Percentiles rank a stretch among this genome's conserved stretches.
Conservation (phyloP, 2,329 filamentous ascomycete species). For the Drechslera avenae region DNA sequence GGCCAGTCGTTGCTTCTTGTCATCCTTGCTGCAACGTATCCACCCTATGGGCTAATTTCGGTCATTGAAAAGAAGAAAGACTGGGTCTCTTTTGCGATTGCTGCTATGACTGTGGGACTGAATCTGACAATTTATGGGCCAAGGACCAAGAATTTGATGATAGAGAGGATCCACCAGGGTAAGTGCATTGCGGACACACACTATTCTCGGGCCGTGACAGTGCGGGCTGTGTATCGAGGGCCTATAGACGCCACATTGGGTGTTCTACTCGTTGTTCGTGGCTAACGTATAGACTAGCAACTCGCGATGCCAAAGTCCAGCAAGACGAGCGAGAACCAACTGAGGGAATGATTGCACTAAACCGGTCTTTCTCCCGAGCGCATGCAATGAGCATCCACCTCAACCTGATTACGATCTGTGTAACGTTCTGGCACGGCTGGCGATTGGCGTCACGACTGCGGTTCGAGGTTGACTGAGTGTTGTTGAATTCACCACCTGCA, state of each 20-base stretch:
- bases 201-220: neutral
- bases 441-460: conserved; percentile 1
- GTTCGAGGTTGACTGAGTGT: neutral
- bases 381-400: conserved; percentile 54
- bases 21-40: conserved; percentile 43
- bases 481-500: neutral
- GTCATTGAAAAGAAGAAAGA: conserved; percentile 26
- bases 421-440: conserved; percentile 34
- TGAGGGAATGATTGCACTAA: conserved; percentile 31
- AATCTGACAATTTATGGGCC: conserved; percentile 49
- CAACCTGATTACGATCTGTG: conserved; percentile 47
- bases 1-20: conserved; percentile 45
- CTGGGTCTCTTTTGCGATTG: conserved; percentile 38
- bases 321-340: conserved; percentile 1
- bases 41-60: conserved; percentile 41
- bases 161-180: conserved; percentile 43
- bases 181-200: conserved; percentile 4
- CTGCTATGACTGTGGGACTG: conserved; percentile 38
- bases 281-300: conserved; percentile 15
- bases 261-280: neutral
- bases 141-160: conserved; percentile 39
- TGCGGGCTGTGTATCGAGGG: neutral
- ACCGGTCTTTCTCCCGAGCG: conserved; percentile 43
- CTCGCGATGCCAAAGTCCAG: conserved; percentile 17
- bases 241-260: neutral